phyloP scores from a whole-genome alignment of 352 stramenopile genomes.

The Phytophthora meadii region DNA sequence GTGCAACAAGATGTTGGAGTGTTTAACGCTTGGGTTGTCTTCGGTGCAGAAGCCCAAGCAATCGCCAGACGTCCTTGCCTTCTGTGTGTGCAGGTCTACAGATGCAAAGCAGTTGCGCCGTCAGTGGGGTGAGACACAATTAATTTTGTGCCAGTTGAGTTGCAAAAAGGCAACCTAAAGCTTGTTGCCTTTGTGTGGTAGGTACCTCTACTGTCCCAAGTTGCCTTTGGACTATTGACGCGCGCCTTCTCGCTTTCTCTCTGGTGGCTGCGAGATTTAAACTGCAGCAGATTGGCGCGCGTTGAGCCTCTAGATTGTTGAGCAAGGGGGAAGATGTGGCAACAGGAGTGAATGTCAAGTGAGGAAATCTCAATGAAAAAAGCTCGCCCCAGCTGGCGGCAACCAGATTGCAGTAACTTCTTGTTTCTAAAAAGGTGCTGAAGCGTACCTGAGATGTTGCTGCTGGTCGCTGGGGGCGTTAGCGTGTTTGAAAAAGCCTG shows the following conservation, averaged over 20 bases:
- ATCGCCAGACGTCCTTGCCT: slow-evolving; percentile 17
- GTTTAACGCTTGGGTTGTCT: slow-evolving; percentile 12
- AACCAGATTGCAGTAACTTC: slow-evolving; percentile 2
- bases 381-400: slow-evolving; percentile 28
- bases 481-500: background rate
- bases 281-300: slow-evolving; percentile 14
- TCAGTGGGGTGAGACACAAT: slow-evolving; percentile 28
- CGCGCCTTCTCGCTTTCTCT: slow-evolving; percentile 6
- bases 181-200: slow-evolving; percentile 16
- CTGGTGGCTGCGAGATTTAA: slow-evolving; percentile 5
- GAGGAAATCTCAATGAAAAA: slow-evolving; percentile 29
- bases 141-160: slow-evolving; percentile 6
- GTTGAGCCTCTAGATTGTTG: background rate
- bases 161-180: slow-evolving; percentile 11
- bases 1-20: slow-evolving; percentile 18
- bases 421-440: background rate
- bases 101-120: slow-evolving; percentile 14
- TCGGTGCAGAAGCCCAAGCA: background rate
- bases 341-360: slow-evolving; percentile 38
- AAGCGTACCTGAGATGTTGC: slow-evolving; percentile 24
- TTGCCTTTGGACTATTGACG: slow-evolving; percentile 1
- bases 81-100: slow-evolving; percentile 12
- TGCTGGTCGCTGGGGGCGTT: background rate
- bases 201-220: slow-evolving; percentile 6
- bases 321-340: slow-evolving; percentile 17